Conservation (phyloP, 2,329 filamentous ascomycete species). For the Arthrobotrys musiformis region DNA sequence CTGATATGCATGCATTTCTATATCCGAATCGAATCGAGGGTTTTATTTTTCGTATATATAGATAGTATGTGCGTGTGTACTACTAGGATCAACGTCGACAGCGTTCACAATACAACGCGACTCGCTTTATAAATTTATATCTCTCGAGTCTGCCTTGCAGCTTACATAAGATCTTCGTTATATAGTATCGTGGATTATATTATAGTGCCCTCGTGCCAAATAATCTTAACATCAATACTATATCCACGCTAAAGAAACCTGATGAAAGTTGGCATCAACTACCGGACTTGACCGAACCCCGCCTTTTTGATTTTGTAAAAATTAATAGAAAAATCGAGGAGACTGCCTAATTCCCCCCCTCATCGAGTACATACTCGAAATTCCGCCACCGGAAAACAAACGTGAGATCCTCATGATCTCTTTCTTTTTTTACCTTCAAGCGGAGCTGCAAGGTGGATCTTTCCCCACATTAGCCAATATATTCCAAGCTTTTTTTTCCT, state of each 20-base stretch:
- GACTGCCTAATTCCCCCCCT: neutral
- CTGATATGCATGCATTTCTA: neutral
- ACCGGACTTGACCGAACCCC: too few species aligned
- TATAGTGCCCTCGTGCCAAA: too few species aligned
- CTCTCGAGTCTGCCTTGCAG: neutral
- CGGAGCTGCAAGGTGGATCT: slow-evolving; percentile 37
- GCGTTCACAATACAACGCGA: neutral
- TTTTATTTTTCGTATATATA: slow-evolving; percentile 1
- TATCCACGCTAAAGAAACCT: too few species aligned
- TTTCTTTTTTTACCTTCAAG: neutral
- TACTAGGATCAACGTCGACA: slow-evolving; percentile 18
- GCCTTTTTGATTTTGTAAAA: too few species aligned
- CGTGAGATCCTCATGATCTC: neutral
- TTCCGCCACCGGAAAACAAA: slow-evolving; percentile 5
- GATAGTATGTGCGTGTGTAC: neutral
- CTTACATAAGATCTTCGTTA: neutral
- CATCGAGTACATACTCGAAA: neutral
- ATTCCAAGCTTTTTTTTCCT: slow-evolving; percentile 28
- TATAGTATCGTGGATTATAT: neutral
- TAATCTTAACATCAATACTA: too few species aligned
- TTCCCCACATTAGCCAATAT: slow-evolving; percentile 48
- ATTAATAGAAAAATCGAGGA: neutral
- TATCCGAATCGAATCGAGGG: neutral
- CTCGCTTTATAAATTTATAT: neutral
- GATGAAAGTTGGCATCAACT: too few species aligned